Conservation (phyloP, 176 grass and related monocot species). For the Lolium perenne region DNA sequence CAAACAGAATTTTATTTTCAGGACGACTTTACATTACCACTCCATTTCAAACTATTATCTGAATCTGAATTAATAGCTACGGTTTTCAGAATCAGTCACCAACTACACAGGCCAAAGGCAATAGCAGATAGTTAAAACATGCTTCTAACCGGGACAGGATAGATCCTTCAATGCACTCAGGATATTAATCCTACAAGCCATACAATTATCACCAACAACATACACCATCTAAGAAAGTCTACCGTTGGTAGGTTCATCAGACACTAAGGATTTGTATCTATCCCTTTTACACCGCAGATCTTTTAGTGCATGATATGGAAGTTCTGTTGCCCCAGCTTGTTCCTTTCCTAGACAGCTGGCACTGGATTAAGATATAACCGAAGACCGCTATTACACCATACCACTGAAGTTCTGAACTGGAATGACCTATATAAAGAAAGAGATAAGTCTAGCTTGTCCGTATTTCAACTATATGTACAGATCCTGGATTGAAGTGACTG, state of each 20-base stretch:
- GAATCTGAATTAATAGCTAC: not conserved
- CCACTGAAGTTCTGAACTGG: not conserved
- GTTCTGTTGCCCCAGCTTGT: not conserved
- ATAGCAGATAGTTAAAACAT: not conserved
- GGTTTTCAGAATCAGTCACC: not conserved
- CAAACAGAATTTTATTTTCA: not conserved
- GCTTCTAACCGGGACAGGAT: not conserved
- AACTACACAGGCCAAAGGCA: not conserved
- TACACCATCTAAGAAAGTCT: not conserved
- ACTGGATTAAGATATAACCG: not conserved
- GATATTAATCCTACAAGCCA: not conserved
- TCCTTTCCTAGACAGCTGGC: not conserved
- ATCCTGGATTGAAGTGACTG: not conserved
- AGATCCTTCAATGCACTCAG: not conserved
- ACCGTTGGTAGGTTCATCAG: not conserved
- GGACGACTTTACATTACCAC: not conserved
- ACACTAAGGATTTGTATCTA: not conserved
- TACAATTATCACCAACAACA: not conserved
- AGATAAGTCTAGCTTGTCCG: not conserved
- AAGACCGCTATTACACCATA: not conserved
- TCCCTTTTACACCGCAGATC: not conserved
- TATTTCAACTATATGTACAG: not conserved
- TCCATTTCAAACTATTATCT: not conserved
- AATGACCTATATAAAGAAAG: conserved; percentile 15
- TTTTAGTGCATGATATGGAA: not conserved